Conservation (phyloP, 768 basidiomycete genomes). For the Lentinula detonsa region DNA sequence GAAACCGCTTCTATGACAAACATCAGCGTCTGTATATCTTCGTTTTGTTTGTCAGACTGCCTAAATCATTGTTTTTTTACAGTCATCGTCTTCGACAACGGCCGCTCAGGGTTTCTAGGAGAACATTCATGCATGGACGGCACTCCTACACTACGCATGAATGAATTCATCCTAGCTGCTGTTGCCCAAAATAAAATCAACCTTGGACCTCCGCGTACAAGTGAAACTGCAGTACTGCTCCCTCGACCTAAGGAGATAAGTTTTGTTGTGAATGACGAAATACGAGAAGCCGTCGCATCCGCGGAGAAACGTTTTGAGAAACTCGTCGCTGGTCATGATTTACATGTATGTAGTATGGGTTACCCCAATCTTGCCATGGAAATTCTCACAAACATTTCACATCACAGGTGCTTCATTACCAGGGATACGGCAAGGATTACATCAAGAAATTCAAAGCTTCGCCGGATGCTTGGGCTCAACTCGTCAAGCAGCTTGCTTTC, state of each 20-base stretch:
- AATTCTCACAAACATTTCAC: constrained; percentile 9
- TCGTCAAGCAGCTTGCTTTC: constrained; percentile 95
- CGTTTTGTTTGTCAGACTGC: not conserved
- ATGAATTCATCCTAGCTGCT: constrained; percentile 85
- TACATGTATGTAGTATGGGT: constrained; percentile 47
- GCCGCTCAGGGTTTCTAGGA: constrained; percentile 88
- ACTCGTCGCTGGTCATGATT: constrained; percentile 72
- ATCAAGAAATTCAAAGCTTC: constrained; percentile 81
- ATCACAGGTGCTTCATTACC: constrained; percentile 71
- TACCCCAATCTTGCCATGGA: not conserved
- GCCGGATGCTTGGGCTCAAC: constrained; percentile 93
- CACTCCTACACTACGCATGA: constrained; percentile 90
- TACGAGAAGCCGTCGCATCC: constrained; percentile 43
- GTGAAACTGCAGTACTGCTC: constrained; percentile 30
- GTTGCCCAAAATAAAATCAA: constrained; percentile 70
- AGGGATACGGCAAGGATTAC: constrained; percentile 81
- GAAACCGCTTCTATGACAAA: constrained; percentile 95
- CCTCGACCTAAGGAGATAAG: constrained; percentile 58
- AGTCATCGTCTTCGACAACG: constrained; percentile 95
- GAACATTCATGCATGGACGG: constrained; percentile 92
- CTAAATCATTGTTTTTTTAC: not conserved
- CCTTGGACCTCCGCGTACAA: constrained; percentile 49
- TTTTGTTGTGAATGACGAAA: constrained; percentile 59
- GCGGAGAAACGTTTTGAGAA: constrained; percentile 69
- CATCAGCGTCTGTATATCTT: constrained; percentile 66